These are phyloP conservation scores for Serendipita sp. DNA, from an alignment of 768 basidiomycete genomes.

Conservation along the genomic window DNA sequence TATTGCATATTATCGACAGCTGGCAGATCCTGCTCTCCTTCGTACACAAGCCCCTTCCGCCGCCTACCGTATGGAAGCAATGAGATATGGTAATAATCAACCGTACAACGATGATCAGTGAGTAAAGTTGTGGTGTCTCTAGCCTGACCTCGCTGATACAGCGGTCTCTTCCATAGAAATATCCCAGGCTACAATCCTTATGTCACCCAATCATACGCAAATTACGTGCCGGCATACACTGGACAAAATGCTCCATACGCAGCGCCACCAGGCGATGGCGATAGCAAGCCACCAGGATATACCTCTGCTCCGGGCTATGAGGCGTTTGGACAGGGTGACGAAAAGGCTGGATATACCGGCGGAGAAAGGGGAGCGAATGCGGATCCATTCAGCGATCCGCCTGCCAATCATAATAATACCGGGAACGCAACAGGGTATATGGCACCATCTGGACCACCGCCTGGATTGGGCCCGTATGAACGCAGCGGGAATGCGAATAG, in stretches of 20 bases:
- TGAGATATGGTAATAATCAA: background rate
- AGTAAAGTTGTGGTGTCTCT: background rate
- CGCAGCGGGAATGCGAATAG: background rate
- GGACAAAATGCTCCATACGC: background rate
- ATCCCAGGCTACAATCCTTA: conserved; percentile 5
- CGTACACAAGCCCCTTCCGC: conserved; percentile 12
- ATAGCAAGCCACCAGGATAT: conserved; percentile 1
- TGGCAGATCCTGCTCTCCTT: conserved; percentile 41
- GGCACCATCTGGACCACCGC: background rate
- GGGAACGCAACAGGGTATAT: background rate
- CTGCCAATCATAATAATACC: background rate
- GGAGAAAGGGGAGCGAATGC: background rate
- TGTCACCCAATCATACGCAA: background rate
- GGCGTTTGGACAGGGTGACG: background rate
- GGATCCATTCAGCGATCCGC: background rate
- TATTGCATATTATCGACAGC: conserved; percentile 60
- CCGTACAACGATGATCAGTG: background rate
- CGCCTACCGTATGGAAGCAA: background rate
- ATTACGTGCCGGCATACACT: background rate
- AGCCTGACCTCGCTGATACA: background rate
- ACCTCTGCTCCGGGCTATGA: background rate
- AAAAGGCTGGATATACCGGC: conserved; percentile 2
- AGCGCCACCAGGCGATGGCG: background rate
- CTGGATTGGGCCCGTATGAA: background rate
- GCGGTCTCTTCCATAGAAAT: background rate